Percentiles rank a stretch among this genome's conserved stretches.
Conservation (phyloP, 2,329 filamentous ascomycete species). For the Pseudofabraea citricarpa region DNA sequence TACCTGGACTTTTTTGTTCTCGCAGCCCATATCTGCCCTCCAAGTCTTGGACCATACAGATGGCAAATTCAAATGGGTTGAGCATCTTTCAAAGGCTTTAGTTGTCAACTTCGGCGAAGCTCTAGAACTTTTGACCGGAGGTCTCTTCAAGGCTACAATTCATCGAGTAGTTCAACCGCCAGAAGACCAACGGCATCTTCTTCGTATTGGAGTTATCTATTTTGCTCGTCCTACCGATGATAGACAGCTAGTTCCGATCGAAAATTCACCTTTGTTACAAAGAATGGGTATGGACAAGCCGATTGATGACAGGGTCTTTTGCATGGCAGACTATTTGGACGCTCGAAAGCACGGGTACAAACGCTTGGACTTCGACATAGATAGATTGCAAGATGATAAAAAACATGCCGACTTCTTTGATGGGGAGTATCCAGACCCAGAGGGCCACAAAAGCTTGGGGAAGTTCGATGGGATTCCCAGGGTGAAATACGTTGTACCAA, state of each 20-base stretch:
- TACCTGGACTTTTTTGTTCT: slow-evolving; percentile 34
- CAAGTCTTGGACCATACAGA: slow-evolving; percentile 30
- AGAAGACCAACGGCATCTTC: slow-evolving; percentile 30
- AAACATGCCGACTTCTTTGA: slow-evolving; percentile 1
- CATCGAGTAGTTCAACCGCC: slow-evolving; percentile 28
- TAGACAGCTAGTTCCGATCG: slow-evolving; percentile 30
- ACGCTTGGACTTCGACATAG: slow-evolving; percentile 25
- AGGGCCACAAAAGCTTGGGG: background rate
- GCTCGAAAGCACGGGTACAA: slow-evolving; percentile 28
- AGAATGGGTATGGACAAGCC: slow-evolving; percentile 24
- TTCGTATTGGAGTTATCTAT: slow-evolving; percentile 34
- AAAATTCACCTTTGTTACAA: slow-evolving; percentile 10
- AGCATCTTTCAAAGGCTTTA: slow-evolving; percentile 30
- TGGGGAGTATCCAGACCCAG: background rate
- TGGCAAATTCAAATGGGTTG: slow-evolving; percentile 33
- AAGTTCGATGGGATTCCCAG: slow-evolving; percentile 1
- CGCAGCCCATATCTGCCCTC: slow-evolving; percentile 33
- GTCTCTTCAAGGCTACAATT: slow-evolving; percentile 28
- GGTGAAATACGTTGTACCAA: background rate
- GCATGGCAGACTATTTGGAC: slow-evolving; percentile 25
- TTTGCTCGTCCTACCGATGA: slow-evolving; percentile 34
- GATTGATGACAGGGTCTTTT: slow-evolving; percentile 23
- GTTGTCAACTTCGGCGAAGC: slow-evolving; percentile 34
- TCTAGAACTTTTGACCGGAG: slow-evolving; percentile 26
- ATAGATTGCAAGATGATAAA: slow-evolving; percentile 5